A percentile compares a stretch with the other conserved stretches of the same genome.
Evolutionary conservation across 2,329 filamentous ascomycete genomes (phyloP).

Genomic region (Aspergillus sp.): DNA sequence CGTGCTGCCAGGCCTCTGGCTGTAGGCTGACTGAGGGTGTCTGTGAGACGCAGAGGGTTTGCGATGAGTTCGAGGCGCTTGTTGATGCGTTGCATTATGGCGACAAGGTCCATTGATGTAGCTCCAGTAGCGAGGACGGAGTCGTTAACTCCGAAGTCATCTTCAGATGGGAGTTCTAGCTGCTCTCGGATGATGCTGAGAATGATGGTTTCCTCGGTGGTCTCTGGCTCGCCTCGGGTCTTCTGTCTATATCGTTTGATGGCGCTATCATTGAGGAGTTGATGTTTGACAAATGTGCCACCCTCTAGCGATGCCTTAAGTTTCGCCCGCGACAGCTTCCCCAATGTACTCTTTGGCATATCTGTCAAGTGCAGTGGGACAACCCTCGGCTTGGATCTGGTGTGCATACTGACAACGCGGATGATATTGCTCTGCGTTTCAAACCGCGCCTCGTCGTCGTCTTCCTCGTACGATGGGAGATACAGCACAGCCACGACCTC

Average conservation of each 20-base stretch:
- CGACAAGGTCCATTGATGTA: background rate
- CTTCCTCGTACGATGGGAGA: background rate
- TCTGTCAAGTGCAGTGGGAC: background rate
- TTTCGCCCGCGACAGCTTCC: background rate
- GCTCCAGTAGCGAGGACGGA: background rate
- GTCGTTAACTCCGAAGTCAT: background rate
- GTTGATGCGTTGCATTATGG: background rate
- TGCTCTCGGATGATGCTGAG: background rate
- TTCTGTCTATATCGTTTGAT: background rate
- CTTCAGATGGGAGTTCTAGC: background rate
- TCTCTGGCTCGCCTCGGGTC: background rate
- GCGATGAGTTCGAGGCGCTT: background rate
- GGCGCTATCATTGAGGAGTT: background rate
- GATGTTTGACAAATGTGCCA: background rate
- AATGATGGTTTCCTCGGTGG: background rate
- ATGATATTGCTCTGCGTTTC: background rate
- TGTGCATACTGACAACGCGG: background rate
- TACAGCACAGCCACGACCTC: background rate
- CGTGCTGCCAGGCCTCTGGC: background rate
- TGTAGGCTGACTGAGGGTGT: background rate
- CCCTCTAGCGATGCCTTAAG: background rate
- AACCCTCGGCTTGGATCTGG: background rate
- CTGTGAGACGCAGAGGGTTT: background rate
- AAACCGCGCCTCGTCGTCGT: background rate
- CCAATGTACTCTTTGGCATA: background rate